Evolutionary conservation across 164 flowering plant species (phyloP), one percentile per base, ranked within the genome.

Genomic region (Malania oleifera): DNA sequence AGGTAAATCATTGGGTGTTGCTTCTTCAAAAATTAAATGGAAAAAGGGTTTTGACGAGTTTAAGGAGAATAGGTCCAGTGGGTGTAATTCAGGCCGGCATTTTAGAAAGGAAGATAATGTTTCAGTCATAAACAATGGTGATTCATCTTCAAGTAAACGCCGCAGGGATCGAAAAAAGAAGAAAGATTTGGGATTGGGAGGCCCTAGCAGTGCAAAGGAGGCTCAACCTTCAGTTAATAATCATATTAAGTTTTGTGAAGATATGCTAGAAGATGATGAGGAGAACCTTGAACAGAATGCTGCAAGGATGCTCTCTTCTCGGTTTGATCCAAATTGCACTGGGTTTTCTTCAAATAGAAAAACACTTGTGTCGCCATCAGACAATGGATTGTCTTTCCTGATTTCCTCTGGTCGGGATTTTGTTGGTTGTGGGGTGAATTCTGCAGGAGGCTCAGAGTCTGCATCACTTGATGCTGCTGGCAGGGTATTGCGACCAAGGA

Each of bases 251-350:
- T 25, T 17, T 19, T 29, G 50, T 56, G 66, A 66, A 27, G 72
- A 60, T 52, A 60, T 68, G 54, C 75, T 45, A 20, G 87, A 80
- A 31, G 89, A 81, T 8, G 93, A 86, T 66, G 95, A 89, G 66
- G 93, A 91, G 66, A 87, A 91, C 64, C 95, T 95, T 52, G 99
- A 95, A 63, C 84, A 82, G 65, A 95, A 95, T 83, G 99, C 99
- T 39, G 97, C 97, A 5, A 89, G 82, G 79, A 95, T 95, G 99
- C 89, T 95, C 23, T 91, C 93, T 1, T 91, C 99, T 55, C 75
- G 97, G 63, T 93, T 93, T 76, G 93, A 93, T 67, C 95, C 99
- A 6, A 85, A 75, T 61, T 89, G 85, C 50, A 85, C 87, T 9
- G 84, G 82, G 10, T 81, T 80, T 72, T 63, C 80, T 52, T 72